Base-by-base conservation (phyloP, 164 flowering plant species). In the Chloranthus sessilifolius region DNA sequence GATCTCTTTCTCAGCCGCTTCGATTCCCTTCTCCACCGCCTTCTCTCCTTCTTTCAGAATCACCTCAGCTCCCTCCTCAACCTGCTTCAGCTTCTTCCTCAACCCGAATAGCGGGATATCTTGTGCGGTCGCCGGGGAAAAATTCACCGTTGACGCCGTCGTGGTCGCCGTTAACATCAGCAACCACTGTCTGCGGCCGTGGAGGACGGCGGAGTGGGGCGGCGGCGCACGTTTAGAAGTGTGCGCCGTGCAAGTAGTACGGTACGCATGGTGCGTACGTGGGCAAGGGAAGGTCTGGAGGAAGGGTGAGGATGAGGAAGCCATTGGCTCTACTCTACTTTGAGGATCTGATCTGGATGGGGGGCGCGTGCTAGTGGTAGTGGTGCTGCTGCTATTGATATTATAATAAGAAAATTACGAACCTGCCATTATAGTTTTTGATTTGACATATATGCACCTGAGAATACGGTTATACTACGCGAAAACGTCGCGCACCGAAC, bases 101-200 rank as follows among this genome's bases (percentile, higher is more conserved):
- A 91, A 46, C 7, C 98, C 98, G 56, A 91, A 91, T 22, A 91
- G 63, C 4, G 73, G 73, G n/a, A 91, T 88, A 50, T 83, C 94
- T 56, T 73, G 54, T 11, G 98, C 96, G 35, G 9, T 52, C 6
- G 88, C 67, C 22, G 65, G 44, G 29, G 50, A 10, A 19, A 50
- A 64, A 24, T 51, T 36, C 16, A 66, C 73, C 38, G 70, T 47
- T 25, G 74, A 3, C 6, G 64, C 52, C 23, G 75, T 62, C 35
- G 75, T 52, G 15, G 74, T 52, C 30, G 81, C 66, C 35, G 84
- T 70, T 5, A 80, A 59, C 33, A 74, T 36, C 50, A 80, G 46
- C 9, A 81, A 44, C n/a, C 63, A 63, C 38, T 75, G 74, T 56
- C 95, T 67, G 44, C 94, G 68, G 46, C 54, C 33, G 17, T 65